Conservation (phyloP, 257 asterid species). For the Ilex asprella region DNA sequence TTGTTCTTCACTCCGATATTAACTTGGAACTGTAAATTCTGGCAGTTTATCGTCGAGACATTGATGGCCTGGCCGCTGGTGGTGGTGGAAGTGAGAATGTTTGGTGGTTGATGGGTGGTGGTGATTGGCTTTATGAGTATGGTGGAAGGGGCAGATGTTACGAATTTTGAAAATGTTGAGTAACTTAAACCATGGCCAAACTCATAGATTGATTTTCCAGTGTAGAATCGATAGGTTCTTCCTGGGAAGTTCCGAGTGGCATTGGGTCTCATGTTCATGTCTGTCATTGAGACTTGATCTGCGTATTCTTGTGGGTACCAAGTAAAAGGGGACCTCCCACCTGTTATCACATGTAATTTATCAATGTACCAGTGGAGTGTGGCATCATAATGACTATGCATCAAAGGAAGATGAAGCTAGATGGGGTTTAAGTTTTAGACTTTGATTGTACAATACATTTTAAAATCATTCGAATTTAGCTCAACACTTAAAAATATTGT, state of each 20-base stretch:
- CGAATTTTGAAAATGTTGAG: slow-evolving; percentile 16
- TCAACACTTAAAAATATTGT: no score
- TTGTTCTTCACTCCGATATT: slow-evolving; percentile 19
- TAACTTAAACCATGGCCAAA: slow-evolving; percentile 29
- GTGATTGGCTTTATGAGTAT: slow-evolving; percentile 4
- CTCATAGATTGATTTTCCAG: slow-evolving; percentile 11
- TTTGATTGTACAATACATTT: no score
- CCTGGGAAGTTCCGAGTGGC: slow-evolving; percentile 18
- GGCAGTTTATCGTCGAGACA: slow-evolving; percentile 16
- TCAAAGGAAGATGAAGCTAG: no score
- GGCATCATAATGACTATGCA: no score
- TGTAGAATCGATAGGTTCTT: slow-evolving; percentile 25
- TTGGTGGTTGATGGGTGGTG: neutral
- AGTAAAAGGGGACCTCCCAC: slow-evolving; percentile 30
- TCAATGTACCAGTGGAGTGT: no score
- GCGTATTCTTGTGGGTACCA: slow-evolving; percentile 35
- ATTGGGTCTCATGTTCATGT: slow-evolving; percentile 33
- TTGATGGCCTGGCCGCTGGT: slow-evolving; percentile 6
- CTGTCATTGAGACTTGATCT: slow-evolving; percentile 25
- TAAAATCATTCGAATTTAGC: no score
- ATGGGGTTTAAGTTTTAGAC: no score
- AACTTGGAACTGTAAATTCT: slow-evolving; percentile 5
- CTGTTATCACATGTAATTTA: slow-evolving; percentile 1
- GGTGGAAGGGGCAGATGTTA: slow-evolving; percentile 20
- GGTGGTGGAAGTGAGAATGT: neutral